Evolutionary conservation across 2,329 filamentous ascomycete genomes (phyloP), one percentile per base, ranked within the genome.

Genomic region (Bimuria novae-zelandiae): DNA sequence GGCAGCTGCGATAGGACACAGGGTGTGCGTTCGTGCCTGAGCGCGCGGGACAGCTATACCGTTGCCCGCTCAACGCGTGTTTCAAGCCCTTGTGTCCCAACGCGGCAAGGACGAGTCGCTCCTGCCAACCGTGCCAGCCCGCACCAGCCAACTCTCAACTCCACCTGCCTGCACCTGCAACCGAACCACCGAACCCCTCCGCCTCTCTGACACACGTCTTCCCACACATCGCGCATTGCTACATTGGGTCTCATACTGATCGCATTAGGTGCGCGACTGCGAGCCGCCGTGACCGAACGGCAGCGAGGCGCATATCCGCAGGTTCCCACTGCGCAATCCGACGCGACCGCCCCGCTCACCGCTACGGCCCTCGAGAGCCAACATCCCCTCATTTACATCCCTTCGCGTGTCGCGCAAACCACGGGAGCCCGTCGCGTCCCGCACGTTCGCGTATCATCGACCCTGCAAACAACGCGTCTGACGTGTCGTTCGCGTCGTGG

Each of bases 401-500:
- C 21, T 44, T 41, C 30, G 30, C 46, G 40, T 29, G 39, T 52
- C 58, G 27, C 57, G 43, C 41, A 37, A 47, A 39, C 44, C 44
- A 55, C 49, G 60, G 47, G 50, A 45, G 47, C 14, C 37, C 29
- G 21, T 42, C 22, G 47, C 45, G 51, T 49, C 51, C 50, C 54
- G 41, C 44, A 35, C 23, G 44, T 32, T 45, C 30, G 37, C 51
- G 36, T 27, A 39, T 21, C 21, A 29, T 29, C 11, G 51, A 52
- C 19, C 35, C 22, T 45, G 54, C 55, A 54, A 55, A 49, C 51
- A 43, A 30, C 53, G 45, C 48, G 55, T 58, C 56, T 64, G 61
- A 65, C 63, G 62, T 68, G 67, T 69, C 62, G 61, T 55, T 56
- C 55, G 50, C 45, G 52, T 55, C 61, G 55, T 59, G 57, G 60